These are phyloP conservation scores for Pharnaceum exiguum DNA, from an alignment of 148 eudicot species.

Conservation along the genomic window DNA sequence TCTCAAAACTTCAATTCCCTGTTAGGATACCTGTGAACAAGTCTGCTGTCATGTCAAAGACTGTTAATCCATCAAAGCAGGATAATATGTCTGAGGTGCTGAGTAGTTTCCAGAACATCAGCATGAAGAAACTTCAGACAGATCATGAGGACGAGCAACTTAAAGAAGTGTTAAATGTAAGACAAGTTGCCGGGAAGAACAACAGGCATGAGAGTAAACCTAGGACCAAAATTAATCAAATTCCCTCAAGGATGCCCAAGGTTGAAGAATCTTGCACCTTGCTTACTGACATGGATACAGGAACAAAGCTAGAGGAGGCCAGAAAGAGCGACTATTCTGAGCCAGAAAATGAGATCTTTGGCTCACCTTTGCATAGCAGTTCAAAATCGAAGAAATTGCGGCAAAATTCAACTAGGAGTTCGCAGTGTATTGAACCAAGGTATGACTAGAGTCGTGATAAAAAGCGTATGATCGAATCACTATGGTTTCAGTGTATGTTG, in stretches of 20 bases:
- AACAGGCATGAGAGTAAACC: slow-evolving; percentile 49
- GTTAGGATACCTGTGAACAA: slow-evolving; percentile 48
- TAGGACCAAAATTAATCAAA: slow-evolving; percentile 51
- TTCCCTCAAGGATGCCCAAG: slow-evolving; percentile 34
- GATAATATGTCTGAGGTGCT: slow-evolving; percentile 33
- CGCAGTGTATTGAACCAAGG: slow-evolving; percentile 78
- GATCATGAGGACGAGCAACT: slow-evolving; percentile 57
- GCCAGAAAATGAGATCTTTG: slow-evolving; percentile 52
- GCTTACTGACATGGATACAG: slow-evolving; percentile 29
- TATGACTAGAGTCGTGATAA: too few species aligned
- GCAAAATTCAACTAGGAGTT: slow-evolving; percentile 44
- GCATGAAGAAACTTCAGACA: slow-evolving; percentile 24
- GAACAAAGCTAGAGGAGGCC: slow-evolving; percentile 42
- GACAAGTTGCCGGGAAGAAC: slow-evolving; percentile 51
- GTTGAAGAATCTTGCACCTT: slow-evolving; percentile 30
- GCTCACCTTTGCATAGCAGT: slow-evolving; percentile 25
- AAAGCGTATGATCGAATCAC: too few species aligned
- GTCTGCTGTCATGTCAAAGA: slow-evolving; percentile 26
- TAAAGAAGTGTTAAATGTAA: slow-evolving; percentile 50
- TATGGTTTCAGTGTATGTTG: too few species aligned
- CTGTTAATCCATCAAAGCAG: slow-evolving; percentile 17
- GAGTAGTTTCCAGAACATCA: slow-evolving; percentile 30
- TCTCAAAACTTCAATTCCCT: slow-evolving; percentile 44
- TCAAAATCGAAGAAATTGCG: slow-evolving; percentile 36
- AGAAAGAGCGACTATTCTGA: slow-evolving; percentile 59